Percentiles rank a stretch among this genome's conserved stretches.
Evolutionary conservation across 306 rosid species (phyloP).

Genomic region (Rubus idaeus): DNA sequence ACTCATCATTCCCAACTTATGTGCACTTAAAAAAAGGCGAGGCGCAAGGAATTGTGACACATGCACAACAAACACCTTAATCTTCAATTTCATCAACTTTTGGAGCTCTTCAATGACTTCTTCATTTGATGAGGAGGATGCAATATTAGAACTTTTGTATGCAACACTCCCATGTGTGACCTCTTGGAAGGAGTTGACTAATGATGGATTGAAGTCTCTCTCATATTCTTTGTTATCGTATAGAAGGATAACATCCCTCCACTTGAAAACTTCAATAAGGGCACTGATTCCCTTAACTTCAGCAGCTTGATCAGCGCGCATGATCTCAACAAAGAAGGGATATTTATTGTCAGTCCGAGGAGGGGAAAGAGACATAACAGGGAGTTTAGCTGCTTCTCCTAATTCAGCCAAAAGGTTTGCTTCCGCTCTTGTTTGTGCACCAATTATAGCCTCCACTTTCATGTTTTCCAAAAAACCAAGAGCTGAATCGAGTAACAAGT

Average conservation of each 20-base stretch:
- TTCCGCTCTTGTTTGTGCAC: slow-evolving; percentile 11
- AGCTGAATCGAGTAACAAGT: neutral
- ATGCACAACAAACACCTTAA: slow-evolving; percentile 4
- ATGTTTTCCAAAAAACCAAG: neutral
- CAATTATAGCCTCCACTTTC: slow-evolving; percentile 7
- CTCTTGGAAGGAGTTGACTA: neutral
- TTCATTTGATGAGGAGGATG: slow-evolving; percentile 4
- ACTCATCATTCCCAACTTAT: neutral
- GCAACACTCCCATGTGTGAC: neutral
- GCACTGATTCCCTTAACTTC: neutral
- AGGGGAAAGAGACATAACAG: slow-evolving; percentile 7
- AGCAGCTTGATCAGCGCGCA: neutral
- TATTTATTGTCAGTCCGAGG: neutral
- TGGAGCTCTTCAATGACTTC: slow-evolving; percentile 11
- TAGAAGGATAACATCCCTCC: slow-evolving; percentile 15
- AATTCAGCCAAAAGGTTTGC: slow-evolving; percentile 10
- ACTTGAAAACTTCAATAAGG: slow-evolving; percentile 2
- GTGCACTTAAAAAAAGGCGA: slow-evolving; percentile 8
- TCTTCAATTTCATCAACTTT: neutral
- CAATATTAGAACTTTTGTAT: neutral
- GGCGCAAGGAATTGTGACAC: neutral
- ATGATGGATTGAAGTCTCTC: neutral
- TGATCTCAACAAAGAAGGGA: neutral
- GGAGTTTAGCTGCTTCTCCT: slow-evolving; percentile 16
- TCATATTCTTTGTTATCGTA: neutral